Evolutionary conservation across 495 filamentous ascomycete genomes (phyloP).

Genomic region (Tirmania nivea): DNA sequence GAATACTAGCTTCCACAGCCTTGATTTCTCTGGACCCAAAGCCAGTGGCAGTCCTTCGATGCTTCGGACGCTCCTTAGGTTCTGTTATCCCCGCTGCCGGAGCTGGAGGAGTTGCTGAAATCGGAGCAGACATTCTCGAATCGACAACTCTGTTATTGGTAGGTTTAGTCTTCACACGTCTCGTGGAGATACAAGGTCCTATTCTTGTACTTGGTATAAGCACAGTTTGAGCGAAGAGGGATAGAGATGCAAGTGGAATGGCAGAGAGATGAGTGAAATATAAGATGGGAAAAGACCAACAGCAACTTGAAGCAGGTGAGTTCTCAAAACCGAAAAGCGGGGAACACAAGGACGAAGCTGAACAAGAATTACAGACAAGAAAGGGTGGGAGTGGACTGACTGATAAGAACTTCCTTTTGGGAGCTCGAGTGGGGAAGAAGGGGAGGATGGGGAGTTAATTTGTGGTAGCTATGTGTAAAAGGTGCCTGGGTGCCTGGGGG

Average conservation of each 20-base stretch:
- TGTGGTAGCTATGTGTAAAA: too few species aligned
- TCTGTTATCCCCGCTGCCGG: conserved; percentile 15
- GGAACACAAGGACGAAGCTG: too few species aligned
- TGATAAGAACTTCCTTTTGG: not conserved
- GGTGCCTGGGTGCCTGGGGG: too few species aligned
- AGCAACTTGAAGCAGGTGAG: too few species aligned
- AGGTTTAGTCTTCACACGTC: not conserved
- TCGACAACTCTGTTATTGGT: not conserved
- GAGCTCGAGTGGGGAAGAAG: too few species aligned
- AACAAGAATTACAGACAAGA: conserved; percentile 1
- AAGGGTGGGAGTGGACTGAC: conserved; percentile 2
- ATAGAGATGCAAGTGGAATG: too few species aligned
- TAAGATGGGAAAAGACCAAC: too few species aligned
- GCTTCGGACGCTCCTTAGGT: conserved; percentile 53
- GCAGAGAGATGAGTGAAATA: too few species aligned
- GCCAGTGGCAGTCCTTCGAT: conserved; percentile 82
- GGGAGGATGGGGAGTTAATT: not conserved
- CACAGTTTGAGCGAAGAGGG: too few species aligned
- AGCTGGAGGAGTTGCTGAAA: conserved; percentile 17
- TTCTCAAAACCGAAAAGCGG: too few species aligned
- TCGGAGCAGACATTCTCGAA: conserved; percentile 1
- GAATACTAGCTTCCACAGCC: conserved; percentile 70
- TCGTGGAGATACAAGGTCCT: not conserved
- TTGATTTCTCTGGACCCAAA: conserved; percentile 83
- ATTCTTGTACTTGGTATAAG: not conserved